These are phyloP conservation scores for Pseudocercospora pini-densiflorae DNA, from an alignment of 2,329 filamentous ascomycete species.

Conservation along the genomic window DNA sequence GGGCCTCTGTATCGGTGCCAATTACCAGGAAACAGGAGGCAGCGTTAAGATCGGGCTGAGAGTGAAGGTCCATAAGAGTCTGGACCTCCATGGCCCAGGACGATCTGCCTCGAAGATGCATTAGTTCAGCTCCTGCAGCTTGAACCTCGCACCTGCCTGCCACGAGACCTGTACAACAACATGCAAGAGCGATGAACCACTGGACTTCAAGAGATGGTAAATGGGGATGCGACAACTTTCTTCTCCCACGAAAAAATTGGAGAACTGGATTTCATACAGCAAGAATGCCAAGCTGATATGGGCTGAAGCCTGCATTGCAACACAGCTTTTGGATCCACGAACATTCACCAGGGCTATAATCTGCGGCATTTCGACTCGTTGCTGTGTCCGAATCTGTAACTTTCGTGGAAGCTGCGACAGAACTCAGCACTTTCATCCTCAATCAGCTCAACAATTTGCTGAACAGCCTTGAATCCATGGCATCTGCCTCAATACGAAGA, in stretches of 20 bases:
- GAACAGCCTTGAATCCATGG: no score
- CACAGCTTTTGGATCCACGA: background rate
- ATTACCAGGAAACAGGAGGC: slow-evolving; percentile 1
- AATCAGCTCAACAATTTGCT: no score
- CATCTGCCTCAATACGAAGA: no score
- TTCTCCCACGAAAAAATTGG: background rate
- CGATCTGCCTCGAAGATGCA: slow-evolving; percentile 3
- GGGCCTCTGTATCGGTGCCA: background rate
- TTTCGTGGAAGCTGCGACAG: no score
- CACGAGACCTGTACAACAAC: background rate
- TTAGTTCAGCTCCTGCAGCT: slow-evolving; percentile 8
- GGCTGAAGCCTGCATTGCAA: background rate
- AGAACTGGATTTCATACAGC: background rate
- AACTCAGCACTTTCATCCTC: no score
- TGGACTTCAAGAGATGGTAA: background rate
- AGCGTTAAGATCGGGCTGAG: background rate
- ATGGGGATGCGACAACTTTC: background rate
- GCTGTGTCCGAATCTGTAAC: no score
- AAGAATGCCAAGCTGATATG: background rate
- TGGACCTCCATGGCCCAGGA: background rate
- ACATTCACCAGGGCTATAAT: no score
- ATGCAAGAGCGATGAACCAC: background rate
- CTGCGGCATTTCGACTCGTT: no score
- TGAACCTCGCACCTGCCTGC: background rate
- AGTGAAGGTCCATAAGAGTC: background rate